phyloP scores from a whole-genome alignment of 176 grass and related monocot genomes.

The Cenchrus fungigraminus region DNA sequence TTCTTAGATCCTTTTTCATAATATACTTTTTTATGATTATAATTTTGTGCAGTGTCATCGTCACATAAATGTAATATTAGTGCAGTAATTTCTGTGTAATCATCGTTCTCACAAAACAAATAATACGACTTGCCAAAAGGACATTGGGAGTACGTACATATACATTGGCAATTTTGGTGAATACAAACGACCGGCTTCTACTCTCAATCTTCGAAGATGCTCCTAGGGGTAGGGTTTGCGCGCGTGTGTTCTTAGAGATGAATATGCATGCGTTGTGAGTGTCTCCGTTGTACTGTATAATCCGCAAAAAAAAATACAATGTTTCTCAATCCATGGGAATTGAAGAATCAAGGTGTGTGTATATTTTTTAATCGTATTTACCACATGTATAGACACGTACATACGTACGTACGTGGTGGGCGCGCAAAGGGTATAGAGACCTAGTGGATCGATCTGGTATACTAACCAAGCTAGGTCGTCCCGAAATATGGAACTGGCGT shows the following conservation, averaged over 20 bases:
- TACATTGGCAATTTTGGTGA: background rate
- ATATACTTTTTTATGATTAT: background rate
- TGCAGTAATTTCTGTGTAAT: too few relatives aligned
- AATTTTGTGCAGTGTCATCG: too few relatives aligned
- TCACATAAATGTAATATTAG: too few relatives aligned
- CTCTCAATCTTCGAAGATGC: too few relatives aligned
- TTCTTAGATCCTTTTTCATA: too few relatives aligned
- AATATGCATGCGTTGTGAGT: too few relatives aligned
- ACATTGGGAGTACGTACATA: too few relatives aligned
- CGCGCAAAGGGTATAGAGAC: background rate
- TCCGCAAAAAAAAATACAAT: background rate
- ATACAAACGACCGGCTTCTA: background rate
- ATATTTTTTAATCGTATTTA: background rate
- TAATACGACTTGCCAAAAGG: too few relatives aligned
- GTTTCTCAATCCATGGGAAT: background rate
- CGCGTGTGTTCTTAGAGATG: too few relatives aligned
- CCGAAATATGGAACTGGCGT: background rate
- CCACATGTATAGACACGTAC: background rate
- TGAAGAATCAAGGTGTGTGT: background rate
- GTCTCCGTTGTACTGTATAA: too few relatives aligned
- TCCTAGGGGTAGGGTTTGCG: too few relatives aligned
- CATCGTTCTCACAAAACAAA: too few relatives aligned
- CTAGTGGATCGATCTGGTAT: background rate
- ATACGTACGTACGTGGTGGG: background rate
- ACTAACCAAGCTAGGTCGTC: background rate